Base-by-base conservation (phyloP, 129 eudicot genomes). In the Saposhnikovia divaricata region DNA sequence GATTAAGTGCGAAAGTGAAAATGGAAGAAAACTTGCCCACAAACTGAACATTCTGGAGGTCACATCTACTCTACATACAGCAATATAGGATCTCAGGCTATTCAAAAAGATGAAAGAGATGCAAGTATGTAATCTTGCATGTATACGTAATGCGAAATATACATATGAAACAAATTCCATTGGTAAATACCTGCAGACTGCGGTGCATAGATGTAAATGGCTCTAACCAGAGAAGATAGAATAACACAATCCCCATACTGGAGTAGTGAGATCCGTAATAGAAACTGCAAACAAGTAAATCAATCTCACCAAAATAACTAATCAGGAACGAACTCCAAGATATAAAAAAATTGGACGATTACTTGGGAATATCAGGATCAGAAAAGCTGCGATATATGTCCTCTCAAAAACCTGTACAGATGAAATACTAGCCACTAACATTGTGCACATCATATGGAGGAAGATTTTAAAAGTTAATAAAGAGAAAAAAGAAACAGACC, bases 301-400 rank as follows among this genome's bases (percentile, higher is more conserved):
- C 38, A 12, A 82, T 15, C 42, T 65, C 16, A 37, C 12, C 25
- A 46, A 61, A 45, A 39, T 37, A 42, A 25, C 34, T 18, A 16
- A 15, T 19, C 14, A 19, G 27, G 10, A 71, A 76, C 47, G 15
- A 77, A 7, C 4, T 76, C 34, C 34, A 61, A 61, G 45, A 47
- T 48, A 45, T 19, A 72, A 69, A 19, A 65, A 74, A 46, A 77
- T 75, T 38, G 5, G 53, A 51, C 34, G 23, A 31, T 83, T 89
- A 96, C 99, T 96, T 96, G 78, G 99, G 99, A 80, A 96, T 96
- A 85, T 96, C 99, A 83, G 99, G 99, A 86, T 96, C 99, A 45
- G 85, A 87, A 83, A 96, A 96, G 79, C 83, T 96, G 57, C 75
- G 93, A 84, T 88, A 96, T 84, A 98, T 90, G 82, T 96, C 99